Evolutionary conservation across 192 early-diverging fungal species (phyloP).

Genomic region (Coemansia sp.): DNA sequence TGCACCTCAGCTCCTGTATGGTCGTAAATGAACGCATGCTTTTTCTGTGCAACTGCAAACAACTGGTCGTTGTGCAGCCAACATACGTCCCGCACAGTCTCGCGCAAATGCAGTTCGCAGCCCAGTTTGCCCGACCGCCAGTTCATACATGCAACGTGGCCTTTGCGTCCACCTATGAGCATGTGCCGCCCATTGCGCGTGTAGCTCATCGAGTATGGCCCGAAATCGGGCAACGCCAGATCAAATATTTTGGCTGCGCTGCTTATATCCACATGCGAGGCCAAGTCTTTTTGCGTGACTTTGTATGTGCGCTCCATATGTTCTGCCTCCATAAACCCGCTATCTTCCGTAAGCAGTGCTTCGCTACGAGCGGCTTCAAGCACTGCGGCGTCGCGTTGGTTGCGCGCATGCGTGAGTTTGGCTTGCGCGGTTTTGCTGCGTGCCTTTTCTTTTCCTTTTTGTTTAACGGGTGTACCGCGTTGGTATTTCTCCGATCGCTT

Average conservation of each 20-base stretch:
- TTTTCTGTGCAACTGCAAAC: slow-evolving; percentile 95
- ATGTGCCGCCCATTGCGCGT: slow-evolving; percentile 80
- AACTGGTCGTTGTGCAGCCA: slow-evolving; percentile 96
- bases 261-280: slow-evolving; percentile 69
- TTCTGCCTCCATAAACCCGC: slow-evolving; percentile 85
- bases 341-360: slow-evolving; percentile 71
- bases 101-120: slow-evolving; percentile 82
- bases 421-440: slow-evolving; percentile 73
- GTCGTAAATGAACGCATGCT: slow-evolving; percentile 94
- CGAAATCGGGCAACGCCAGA: slow-evolving; percentile 74
- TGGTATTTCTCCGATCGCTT: slow-evolving; percentile 36
- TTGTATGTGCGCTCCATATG: slow-evolving; percentile 88
- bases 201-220: slow-evolving; percentile 88
- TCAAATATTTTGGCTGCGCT: slow-evolving; percentile 79
- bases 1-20: slow-evolving; percentile 87
- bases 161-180: slow-evolving; percentile 75
- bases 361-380: slow-evolving; percentile 74
- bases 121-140: slow-evolving; percentile 79
- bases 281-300: slow-evolving; percentile 69
- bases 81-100: slow-evolving; percentile 86
- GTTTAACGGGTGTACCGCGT: slow-evolving; percentile 8
- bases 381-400: slow-evolving; percentile 65
- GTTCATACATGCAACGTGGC: slow-evolving; percentile 89
- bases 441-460: slow-evolving; percentile 13
- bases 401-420: slow-evolving; percentile 61